phyloP scores from a whole-genome alignment of 192 early-diverging fungal species.

The Coemansia sp. region DNA sequence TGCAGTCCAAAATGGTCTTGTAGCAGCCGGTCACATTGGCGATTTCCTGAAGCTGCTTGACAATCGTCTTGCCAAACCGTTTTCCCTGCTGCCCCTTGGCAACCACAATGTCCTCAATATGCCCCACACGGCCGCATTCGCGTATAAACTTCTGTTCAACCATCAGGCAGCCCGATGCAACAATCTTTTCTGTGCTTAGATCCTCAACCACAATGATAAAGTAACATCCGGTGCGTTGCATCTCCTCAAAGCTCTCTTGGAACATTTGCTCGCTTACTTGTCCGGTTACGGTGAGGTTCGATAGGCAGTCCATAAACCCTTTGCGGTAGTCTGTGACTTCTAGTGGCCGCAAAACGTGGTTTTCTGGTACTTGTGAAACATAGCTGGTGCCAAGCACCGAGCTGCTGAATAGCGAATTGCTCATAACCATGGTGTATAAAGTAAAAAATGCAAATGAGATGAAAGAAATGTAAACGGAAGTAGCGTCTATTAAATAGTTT shows the following conservation, averaged over 20 bases:
- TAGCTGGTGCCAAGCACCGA: constrained; percentile 68
- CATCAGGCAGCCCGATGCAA: constrained; percentile 82
- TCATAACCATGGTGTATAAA: constrained; percentile 27
- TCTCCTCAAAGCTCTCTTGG: constrained; percentile 70
- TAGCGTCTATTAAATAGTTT: not conserved
- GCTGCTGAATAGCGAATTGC: constrained; percentile 42
- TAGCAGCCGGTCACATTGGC: constrained; percentile 81
- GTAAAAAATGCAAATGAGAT: not conserved
- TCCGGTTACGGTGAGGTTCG: constrained; percentile 78
- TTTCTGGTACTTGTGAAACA: constrained; percentile 58
- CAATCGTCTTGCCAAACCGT: constrained; percentile 66
- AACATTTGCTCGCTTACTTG: constrained; percentile 68
- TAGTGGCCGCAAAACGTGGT: constrained; percentile 75
- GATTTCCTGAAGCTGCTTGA: constrained; percentile 82
- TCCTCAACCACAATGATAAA: constrained; percentile 84
- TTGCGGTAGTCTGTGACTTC: constrained; percentile 76
- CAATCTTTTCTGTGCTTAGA: constrained; percentile 53
- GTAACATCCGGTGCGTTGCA: constrained; percentile 67
- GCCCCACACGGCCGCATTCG: constrained; percentile 78
- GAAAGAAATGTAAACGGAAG: not conserved
- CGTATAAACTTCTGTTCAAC: constrained; percentile 91
- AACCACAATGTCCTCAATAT: constrained; percentile 90
- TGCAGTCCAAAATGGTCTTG: constrained; percentile 79
- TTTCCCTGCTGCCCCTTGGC: constrained; percentile 70
- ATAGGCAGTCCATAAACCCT: constrained; percentile 64